Conservation (phyloP, 163 green algal genomes). For the Chlamydomonas reinhardtii region DNA sequence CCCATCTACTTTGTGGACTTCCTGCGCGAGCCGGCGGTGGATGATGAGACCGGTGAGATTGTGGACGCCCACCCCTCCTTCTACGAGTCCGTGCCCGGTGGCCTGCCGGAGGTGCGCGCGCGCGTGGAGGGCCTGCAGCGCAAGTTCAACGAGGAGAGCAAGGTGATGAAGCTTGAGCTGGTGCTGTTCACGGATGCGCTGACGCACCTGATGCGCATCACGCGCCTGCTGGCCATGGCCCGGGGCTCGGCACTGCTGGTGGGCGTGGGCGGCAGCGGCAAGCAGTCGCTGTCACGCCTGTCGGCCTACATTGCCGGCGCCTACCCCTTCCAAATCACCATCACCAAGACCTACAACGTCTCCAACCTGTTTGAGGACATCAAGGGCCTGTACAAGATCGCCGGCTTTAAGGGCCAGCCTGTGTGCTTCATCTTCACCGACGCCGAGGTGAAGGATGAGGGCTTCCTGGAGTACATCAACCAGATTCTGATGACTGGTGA, state of each 20-base stretch:
- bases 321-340: conserved; percentile 84
- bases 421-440: conserved; percentile 97
- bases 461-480: conserved; percentile 98
- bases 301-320: conserved; percentile 89
- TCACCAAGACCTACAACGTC: conserved; percentile 82
- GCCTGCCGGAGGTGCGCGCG: conserved; percentile 77
- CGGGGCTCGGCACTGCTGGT: conserved; percentile 92
- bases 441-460: conserved; percentile 94
- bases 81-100: conserved; percentile 89
- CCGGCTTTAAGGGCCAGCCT: conserved; percentile 90
- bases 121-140: conserved; percentile 87
- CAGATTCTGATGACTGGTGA: conserved; percentile 94
- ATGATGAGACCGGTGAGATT: conserved; percentile 93
- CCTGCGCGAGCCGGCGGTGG: conserved; percentile 85
- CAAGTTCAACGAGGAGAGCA: conserved; percentile 89
- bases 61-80: conserved; percentile 85
- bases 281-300: conserved; percentile 87
- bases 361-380: conserved; percentile 97
- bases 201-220: conserved; percentile 91
- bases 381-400: conserved; percentile 94
- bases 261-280: conserved; percentile 93
- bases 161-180: conserved; percentile 88
- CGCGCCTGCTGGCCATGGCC: conserved; percentile 89
- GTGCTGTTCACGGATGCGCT: conserved; percentile 96
- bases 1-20: conserved; percentile 96